Evolutionary conservation across 805 yeast genomes (phyloP), one percentile per base, ranked within the genome.

Genomic region (Zygoascus flipseniorum): DNA sequence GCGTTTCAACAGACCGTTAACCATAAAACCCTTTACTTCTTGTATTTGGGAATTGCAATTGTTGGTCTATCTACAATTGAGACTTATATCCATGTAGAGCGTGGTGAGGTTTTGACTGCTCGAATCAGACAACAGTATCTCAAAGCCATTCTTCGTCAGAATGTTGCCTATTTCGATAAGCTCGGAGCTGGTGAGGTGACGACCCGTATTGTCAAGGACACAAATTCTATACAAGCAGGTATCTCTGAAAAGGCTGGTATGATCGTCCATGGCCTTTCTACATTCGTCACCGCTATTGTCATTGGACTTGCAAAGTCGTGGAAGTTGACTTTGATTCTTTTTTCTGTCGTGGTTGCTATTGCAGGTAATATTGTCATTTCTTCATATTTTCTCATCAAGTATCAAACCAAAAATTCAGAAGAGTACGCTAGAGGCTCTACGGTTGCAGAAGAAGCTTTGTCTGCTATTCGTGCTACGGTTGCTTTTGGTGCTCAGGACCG

Each of bases 211-310:
- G 71, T 73, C 43, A 70, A 67, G 49, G 74, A 71, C 48, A 74
- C 72, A 5, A 70, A 69, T 52, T 66, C 69, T 20, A 67, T 69
- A 13, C 69, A 71, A 44, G 74, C 73, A 26, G 59, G 72, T 4
- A 71, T 72, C 13, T 75, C 75, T 19, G 71, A 73, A 4, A 71
- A 74, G 1, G 59, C 71, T 46, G 74, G 73, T 8, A 73, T 70
- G 54, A 65, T 71, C 50, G 54, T 69, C 55, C 62, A 65, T 48
- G 69, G 70, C 0, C 13, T 67, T 31, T 66, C 70, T 11, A 71
- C 73, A 8, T 58, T 72, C 11, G 54, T 71, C 51, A 72, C 64
- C 31, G 75, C 76, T 51, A 60, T 70, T 19, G 67, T 69, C 39
- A 59, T 72, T 13, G 72, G 73, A n/a, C 65, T 72, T 54, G 69